Evolutionary conservation across 2,329 filamentous ascomycete species (phyloP).

Genomic region (Colletotrichum euphorbiae): DNA sequence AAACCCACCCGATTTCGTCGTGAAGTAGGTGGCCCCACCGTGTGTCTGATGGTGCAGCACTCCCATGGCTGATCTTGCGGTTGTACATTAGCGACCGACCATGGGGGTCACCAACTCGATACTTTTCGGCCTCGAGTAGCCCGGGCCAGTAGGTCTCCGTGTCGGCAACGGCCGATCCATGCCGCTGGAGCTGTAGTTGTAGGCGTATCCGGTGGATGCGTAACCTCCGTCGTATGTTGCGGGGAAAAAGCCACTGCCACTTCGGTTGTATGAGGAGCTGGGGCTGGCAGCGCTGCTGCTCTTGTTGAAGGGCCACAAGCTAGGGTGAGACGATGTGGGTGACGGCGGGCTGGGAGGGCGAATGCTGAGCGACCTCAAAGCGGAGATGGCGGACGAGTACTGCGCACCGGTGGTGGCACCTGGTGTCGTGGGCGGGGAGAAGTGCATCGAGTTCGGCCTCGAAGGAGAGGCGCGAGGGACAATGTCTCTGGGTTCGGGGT

Average conservation of each 20-base stretch:
- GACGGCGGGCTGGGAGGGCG: conserved; percentile 68
- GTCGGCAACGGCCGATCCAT: conserved; percentile 68
- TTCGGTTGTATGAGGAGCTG: conserved; percentile 62
- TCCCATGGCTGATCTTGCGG: background rate
- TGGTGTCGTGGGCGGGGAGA: conserved; percentile 64
- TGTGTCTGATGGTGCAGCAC: conserved; percentile 12
- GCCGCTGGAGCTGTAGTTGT: conserved; percentile 53
- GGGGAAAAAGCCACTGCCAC: conserved; percentile 57
- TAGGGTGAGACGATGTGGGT: conserved; percentile 56
- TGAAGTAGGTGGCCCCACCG: conserved; percentile 3
- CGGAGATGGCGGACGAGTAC: conserved; percentile 65
- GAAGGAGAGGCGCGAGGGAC: conserved; percentile 73
- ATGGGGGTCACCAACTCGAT: conserved; percentile 73
- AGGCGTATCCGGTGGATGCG: conserved; percentile 51
- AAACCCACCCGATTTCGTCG: background rate
- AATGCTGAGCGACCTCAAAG: conserved; percentile 65
- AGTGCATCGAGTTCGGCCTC: conserved; percentile 66
- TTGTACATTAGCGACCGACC: conserved; percentile 57
- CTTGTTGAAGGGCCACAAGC: conserved; percentile 66
- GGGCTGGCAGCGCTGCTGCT: conserved; percentile 66
- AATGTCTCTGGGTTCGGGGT: conserved; percentile 69
- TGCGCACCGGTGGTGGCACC: conserved; percentile 45
- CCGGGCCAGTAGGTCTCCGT: conserved; percentile 58
- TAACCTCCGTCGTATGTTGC: conserved; percentile 65
- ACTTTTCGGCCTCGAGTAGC: conserved; percentile 69